Evolutionary conservation across 2,329 filamentous ascomycete genomes (phyloP).

Genomic region (Neofusicoccum ribis): DNA sequence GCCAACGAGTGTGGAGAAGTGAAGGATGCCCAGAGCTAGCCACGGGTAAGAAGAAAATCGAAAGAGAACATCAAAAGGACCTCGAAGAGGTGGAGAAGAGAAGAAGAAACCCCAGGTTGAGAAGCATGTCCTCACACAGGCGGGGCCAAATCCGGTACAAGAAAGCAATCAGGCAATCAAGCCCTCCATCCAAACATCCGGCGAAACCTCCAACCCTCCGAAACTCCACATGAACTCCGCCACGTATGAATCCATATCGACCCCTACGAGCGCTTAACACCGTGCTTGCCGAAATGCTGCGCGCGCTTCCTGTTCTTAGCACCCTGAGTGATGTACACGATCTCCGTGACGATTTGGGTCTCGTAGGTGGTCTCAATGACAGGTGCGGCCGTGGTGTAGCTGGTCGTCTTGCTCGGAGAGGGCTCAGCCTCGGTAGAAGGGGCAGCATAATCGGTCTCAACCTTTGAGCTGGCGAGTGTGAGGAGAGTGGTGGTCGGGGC

Average conservation of each 20-base stretch:
- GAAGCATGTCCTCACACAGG: not conserved
- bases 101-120: not conserved
- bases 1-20: constrained; percentile 2
- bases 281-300: constrained; percentile 6
- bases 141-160: constrained; percentile 1
- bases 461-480: not conserved
- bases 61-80: not conserved
- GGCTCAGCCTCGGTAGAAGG: not conserved
- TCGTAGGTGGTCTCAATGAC: constrained; percentile 3
- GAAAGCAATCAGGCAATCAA: not conserved
- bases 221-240: not conserved
- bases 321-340: constrained; percentile 4
- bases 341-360: not conserved
- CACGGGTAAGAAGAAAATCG: not conserved
- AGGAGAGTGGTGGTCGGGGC: not conserved
- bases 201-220: not conserved
- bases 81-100: not conserved
- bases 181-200: not conserved
- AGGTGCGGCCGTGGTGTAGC: constrained; percentile 4
- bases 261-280: not conserved
- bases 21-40: not conserved
- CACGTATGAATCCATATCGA: not conserved
- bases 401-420: not conserved
- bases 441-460: not conserved
- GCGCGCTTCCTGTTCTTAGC: constrained; percentile 5